Evolutionary conservation across 2,329 filamentous ascomycete genomes (phyloP).

Genomic region (Thielaviopsis musarum): DNA sequence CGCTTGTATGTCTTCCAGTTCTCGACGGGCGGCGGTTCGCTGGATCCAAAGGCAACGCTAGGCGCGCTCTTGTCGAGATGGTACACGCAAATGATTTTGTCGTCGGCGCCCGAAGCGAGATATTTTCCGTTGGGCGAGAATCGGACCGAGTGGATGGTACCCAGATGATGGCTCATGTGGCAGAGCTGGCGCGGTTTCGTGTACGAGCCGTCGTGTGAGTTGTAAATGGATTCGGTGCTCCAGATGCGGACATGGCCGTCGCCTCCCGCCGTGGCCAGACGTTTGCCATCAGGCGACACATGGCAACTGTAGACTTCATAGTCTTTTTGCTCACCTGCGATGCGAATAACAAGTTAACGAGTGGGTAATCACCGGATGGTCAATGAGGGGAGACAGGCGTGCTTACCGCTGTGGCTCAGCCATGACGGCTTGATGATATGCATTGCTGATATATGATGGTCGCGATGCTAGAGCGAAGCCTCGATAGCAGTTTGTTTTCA

Average conservation of each 20-base stretch:
- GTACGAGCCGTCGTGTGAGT: conserved; percentile 55
- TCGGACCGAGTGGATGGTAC: conserved; percentile 90
- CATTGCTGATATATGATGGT: conserved; percentile 31
- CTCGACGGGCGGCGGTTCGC: conserved; percentile 83
- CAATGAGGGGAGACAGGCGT: background rate
- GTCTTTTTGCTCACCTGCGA: conserved; percentile 73
- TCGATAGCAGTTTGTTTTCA: background rate
- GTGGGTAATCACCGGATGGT: too few relatives aligned
- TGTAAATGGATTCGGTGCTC: conserved; percentile 88
- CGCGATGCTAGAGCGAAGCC: background rate
- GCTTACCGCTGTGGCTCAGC: conserved; percentile 65
- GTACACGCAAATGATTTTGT: conserved; percentile 98
- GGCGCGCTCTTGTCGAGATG: conserved; percentile 71
- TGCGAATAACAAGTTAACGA: background rate
- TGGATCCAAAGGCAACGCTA: conserved; percentile 65
- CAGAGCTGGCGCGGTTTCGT: conserved; percentile 80
- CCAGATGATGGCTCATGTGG: conserved; percentile 95
- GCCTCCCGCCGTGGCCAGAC: conserved; percentile 86
- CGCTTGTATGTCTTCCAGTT: conserved; percentile 95
- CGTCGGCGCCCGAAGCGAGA: conserved; percentile 89
- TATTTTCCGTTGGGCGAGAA: conserved; percentile 94
- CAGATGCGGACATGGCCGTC: conserved; percentile 96
- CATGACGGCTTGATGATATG: conserved; percentile 87
- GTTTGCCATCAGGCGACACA: conserved; percentile 82
- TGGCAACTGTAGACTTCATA: conserved; percentile 98